Evolutionary conservation across 2,329 filamentous ascomycete species (phyloP), one percentile per base, ranked within the genome.

Genomic region (Hymenoscyphus linearis): DNA sequence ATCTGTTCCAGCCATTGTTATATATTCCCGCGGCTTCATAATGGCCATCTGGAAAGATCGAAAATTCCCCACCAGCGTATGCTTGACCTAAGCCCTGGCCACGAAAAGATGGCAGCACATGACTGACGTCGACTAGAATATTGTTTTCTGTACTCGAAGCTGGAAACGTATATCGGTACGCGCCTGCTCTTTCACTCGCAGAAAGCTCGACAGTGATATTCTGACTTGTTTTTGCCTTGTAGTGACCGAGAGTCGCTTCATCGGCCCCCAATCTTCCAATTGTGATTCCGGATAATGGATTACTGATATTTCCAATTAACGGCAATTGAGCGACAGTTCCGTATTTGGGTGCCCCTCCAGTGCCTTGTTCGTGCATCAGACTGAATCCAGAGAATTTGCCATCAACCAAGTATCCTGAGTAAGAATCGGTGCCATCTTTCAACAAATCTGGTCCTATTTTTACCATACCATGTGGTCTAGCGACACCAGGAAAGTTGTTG

Each of bases 331-430:
- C 77, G 35, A 86, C 81, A 1, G 87, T 84, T 4, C 87, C 87
- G 63, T 89, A 90, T 71, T 89, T 89, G 0, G 87, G 85, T 1
- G 84, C 85, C 1, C 87, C 87, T 7, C 87, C 87, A 0, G 86
- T 90, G 2, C 86, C 85, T 63, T 81, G 83, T 69, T 87, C 85
- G 65, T 88, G 85, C 68, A 87, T 82, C 80, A 87, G 78, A 61
- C 80, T 83, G 71, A 86, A 86, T 18, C 82, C 84, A 2, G 79
- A 82, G 65, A 86, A 81, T 35, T 80, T 78, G 2, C 83, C 83
- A 31, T 72, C 72, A 0, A 77, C 68, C 54, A 77, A 75, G 62
- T 82, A 84, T 16, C 82, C 82, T 2, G 80, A 83, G 66, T 84
- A 84, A 25, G 77, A 76, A 64, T 83, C 81, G 10, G 73, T 74